phyloP scores from a whole-genome alignment of 2,329 filamentous ascomycete genomes.

The Beauveria medogensis region DNA sequence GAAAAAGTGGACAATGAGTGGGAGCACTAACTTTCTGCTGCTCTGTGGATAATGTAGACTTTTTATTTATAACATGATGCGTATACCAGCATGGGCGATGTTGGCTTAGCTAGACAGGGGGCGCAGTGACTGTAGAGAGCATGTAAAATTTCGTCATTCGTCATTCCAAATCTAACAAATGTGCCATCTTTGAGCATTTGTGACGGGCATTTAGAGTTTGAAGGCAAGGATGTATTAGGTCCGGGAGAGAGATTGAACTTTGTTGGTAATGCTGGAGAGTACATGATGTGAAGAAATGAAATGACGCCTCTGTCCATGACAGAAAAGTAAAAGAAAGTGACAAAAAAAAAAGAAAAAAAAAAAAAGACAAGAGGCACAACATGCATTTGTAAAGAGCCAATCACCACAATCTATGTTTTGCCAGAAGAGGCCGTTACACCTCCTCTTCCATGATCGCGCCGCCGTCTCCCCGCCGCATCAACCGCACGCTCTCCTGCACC shows the following conservation, averaged over 20 bases:
- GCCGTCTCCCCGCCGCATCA: not conserved
- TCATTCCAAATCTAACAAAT: not conserved
- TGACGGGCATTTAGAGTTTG: not conserved
- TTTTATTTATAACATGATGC: too few species aligned
- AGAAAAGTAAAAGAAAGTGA: not conserved
- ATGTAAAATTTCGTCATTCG: not conserved
- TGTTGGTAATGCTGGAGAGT: not conserved
- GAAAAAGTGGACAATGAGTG: conserved; percentile 81
- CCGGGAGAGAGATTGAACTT: not conserved
- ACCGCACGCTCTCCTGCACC: not conserved
- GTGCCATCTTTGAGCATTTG: too few species aligned
- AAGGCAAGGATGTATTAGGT: not conserved
- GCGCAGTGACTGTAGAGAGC: not conserved
- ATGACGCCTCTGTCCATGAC: not conserved
- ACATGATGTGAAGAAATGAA: not conserved
- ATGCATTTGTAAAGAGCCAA: too few species aligned
- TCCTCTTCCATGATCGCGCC: conserved; percentile 2
- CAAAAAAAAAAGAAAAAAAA: not conserved
- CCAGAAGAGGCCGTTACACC: not conserved
- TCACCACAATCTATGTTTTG: not conserved
- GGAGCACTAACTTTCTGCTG: conserved; percentile 24
- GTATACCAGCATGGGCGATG: not conserved
- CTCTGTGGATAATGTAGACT: not conserved
- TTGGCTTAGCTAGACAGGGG: not conserved
- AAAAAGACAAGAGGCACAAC: not conserved